Evolutionary conservation across 1,139 yeast species (phyloP).

Genomic region (Cylindricascospora bacillispora): DNA sequence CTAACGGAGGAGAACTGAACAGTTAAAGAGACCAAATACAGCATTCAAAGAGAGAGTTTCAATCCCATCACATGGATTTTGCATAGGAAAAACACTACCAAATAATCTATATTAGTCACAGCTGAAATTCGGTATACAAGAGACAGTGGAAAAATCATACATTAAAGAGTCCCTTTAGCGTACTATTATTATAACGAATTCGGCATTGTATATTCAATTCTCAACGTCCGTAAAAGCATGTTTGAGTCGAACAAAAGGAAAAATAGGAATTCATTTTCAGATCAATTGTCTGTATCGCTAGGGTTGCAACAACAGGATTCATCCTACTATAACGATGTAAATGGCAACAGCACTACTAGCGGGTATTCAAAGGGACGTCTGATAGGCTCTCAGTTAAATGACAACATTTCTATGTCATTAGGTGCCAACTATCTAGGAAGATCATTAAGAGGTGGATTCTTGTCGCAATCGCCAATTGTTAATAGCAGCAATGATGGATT

Average conservation of each 20-base stretch:
- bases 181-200: no score
- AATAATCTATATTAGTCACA: no score
- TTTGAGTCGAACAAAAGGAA: constrained; percentile 1
- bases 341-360: constrained; percentile 1
- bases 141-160: no score
- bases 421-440: constrained; percentile 19
- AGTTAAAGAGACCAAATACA: no score
- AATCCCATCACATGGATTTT: no score
- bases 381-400: constrained; percentile 3
- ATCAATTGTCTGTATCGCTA: constrained; percentile 21
- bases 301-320: constrained; percentile 17
- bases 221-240: no score
- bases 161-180: no score
- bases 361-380: constrained; percentile 3
- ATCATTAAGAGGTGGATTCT: constrained; percentile 25
- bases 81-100: no score
- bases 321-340: constrained; percentile 3
- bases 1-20: no score
- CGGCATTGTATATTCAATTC: no score
- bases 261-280: constrained; percentile 11
- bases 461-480: constrained; percentile 12
- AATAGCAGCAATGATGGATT: constrained; percentile 4
- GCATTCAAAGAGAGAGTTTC: no score
- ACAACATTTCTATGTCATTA: neutral
- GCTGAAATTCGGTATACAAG: no score